Evolutionary conservation across 331 rosid genomes (phyloP).

Genomic region (Rosa hybrid): DNA sequence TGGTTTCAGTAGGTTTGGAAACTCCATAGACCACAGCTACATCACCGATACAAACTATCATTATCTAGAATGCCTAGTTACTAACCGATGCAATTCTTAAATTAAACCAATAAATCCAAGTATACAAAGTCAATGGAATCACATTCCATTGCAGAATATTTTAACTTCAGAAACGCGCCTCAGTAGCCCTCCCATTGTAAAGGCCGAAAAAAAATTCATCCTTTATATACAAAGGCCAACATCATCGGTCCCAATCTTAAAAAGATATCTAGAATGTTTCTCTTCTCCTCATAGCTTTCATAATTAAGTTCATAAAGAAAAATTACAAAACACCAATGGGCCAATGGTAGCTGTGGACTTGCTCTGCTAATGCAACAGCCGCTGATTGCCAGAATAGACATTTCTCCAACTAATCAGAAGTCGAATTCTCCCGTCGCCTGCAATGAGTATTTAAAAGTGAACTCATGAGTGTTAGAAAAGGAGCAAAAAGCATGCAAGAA

Average conservation of each 20-base stretch:
- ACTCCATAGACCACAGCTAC: neutral
- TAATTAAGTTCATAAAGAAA: constrained; percentile 50
- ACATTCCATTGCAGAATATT: constrained; percentile 49
- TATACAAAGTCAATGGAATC: constrained; percentile 49
- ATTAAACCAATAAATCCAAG: constrained; percentile 46
- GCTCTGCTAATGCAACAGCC: constrained; percentile 34
- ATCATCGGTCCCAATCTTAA: constrained; percentile 52
- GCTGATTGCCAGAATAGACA: constrained; percentile 25
- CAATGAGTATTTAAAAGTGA: constrained; percentile 23
- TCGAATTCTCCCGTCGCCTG: constrained; percentile 98
- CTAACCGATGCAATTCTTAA: constrained; percentile 38
- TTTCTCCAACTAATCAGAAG: constrained; percentile 62
- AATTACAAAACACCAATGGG: constrained; percentile 39
- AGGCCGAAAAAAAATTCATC: constrained; percentile 64
- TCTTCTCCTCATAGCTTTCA: constrained; percentile 51
- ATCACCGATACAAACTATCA: neutral
- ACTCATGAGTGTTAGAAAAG: neutral
- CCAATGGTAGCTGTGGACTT: constrained; percentile 34
- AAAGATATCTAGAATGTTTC: constrained; percentile 43
- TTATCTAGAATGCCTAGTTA: neutral
- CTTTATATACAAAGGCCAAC: constrained; percentile 83
- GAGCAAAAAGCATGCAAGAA: constrained; percentile 12
- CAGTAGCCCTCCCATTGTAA: constrained; percentile 43
- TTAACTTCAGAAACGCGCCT: constrained; percentile 50
- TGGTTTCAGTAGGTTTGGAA: neutral